Conservation (phyloP, 2,329 filamentous ascomycete genomes). For the Pestalotiopsis sp. region DNA sequence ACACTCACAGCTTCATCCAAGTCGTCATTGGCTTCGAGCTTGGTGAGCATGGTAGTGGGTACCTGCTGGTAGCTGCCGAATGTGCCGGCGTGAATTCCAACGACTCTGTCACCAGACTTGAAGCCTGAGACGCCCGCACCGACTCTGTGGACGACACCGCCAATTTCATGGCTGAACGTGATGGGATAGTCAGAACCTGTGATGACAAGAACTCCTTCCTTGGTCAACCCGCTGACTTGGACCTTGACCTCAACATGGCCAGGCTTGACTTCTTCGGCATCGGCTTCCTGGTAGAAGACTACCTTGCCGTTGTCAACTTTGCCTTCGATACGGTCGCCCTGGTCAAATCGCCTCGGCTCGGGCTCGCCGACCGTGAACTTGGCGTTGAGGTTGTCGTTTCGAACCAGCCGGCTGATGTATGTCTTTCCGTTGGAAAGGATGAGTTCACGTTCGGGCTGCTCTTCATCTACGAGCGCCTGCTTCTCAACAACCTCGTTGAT, state of each 20-base stretch:
- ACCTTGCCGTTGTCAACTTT: slow-evolving; percentile 23
- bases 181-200: slow-evolving; percentile 25
- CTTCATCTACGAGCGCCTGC: slow-evolving; percentile 14
- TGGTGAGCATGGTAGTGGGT: slow-evolving; percentile 18
- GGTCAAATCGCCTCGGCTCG: slow-evolving; percentile 15
- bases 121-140: slow-evolving; percentile 21
- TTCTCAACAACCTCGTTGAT: slow-evolving; percentile 18
- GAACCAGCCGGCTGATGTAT: slow-evolving; percentile 28
- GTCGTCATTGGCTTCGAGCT: slow-evolving; percentile 18
- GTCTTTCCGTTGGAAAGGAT: slow-evolving; percentile 22
- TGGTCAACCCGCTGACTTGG: slow-evolving; percentile 20
- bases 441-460: slow-evolving; percentile 23
- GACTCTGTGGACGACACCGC: slow-evolving; percentile 23
- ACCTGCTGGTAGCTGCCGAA: slow-evolving; percentile 25
- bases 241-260: slow-evolving; percentile 25
- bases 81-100: slow-evolving; percentile 21
- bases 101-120: slow-evolving; percentile 26
- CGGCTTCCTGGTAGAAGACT: slow-evolving; percentile 20
- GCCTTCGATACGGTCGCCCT: slow-evolving; percentile 19
- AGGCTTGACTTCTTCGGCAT: slow-evolving; percentile 7
- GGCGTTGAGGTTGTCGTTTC: slow-evolving; percentile 21
- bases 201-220: slow-evolving; percentile 23
- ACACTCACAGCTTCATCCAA: slow-evolving; percentile 16
- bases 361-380: slow-evolving; percentile 4
- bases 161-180: slow-evolving; percentile 25